Conservation (phyloP, 257 asterid species). For the Agastache rugosa region DNA sequence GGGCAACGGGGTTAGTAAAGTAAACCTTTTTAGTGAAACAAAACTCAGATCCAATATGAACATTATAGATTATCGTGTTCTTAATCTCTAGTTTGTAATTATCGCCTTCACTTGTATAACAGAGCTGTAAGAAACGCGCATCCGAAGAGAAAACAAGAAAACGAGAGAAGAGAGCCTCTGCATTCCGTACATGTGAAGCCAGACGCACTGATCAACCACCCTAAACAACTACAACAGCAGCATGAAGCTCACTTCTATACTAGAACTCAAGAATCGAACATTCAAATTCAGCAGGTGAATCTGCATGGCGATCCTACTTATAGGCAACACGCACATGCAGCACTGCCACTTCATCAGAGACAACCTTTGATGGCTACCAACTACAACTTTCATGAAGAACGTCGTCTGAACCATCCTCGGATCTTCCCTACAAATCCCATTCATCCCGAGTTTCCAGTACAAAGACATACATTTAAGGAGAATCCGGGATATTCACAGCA, state of each 20-base stretch:
- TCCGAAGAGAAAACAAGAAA: constrained; percentile 27
- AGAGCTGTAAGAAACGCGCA: constrained; percentile 43
- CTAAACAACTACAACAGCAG: constrained; percentile 18
- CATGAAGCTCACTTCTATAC: background rate
- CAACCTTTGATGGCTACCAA: constrained; percentile 48
- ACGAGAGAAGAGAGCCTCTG: constrained; percentile 15
- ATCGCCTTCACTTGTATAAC: constrained; percentile 12
- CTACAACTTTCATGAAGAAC: constrained; percentile 19
- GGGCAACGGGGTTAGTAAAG: constrained; percentile 51
- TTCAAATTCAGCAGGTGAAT: constrained; percentile 24
- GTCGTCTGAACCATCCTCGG: background rate
- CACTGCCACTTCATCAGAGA: constrained; percentile 41
- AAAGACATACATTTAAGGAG: constrained; percentile 13
- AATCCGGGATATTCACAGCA: constrained; percentile 23
- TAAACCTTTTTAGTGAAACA: background rate
- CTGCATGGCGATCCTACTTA: constrained; percentile 6
- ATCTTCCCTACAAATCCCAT: constrained; percentile 4
- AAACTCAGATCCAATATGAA: background rate
- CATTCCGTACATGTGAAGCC: constrained; percentile 31
- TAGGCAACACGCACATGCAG: constrained; percentile 7
- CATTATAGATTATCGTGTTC: background rate
- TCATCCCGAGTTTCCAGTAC: constrained; percentile 17
- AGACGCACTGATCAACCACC: constrained; percentile 29
- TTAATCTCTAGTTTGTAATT: background rate
- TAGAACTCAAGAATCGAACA: constrained; percentile 1